Conservation (phyloP, 371 early-diverging fungal species). For the Umbelopsis sp. region DNA sequence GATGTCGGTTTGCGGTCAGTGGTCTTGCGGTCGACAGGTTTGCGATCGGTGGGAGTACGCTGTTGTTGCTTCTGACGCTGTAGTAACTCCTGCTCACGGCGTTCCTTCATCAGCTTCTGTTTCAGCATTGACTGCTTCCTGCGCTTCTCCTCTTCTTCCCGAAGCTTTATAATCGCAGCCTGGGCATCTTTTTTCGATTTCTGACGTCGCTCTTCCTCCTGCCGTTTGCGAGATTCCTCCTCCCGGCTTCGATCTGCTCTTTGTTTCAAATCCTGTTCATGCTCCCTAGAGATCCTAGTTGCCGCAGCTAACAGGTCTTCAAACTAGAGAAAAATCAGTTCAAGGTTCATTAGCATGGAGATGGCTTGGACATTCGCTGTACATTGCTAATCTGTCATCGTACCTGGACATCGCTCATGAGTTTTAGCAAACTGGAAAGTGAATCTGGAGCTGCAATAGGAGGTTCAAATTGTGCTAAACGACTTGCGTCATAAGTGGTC, state of each 20-base stretch:
- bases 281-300: conserved; percentile 7
- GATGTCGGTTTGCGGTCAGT: background rate
- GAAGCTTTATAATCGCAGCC: conserved; percentile 5
- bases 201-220: conserved; percentile 10
- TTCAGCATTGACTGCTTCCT: background rate
- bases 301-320: conserved; percentile 8
- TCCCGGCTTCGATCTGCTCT: background rate
- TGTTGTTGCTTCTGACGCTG: conserved; percentile 1
- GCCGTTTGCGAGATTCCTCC: background rate
- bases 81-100: background rate
- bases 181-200: conserved; percentile 5
- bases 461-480: background rate
- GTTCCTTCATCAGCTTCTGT: conserved; percentile 14
- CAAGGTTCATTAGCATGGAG: background rate
- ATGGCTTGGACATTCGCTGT: background rate
- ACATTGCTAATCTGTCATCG: background rate
- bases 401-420: conserved; percentile 18
- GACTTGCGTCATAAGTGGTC: too few relatives aligned
- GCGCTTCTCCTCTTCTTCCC: conserved; percentile 13
- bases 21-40: background rate
- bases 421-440: background rate
- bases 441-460: background rate
- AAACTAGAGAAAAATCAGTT: background rate
- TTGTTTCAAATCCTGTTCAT: conserved; percentile 5
- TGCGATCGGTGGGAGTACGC: background rate